phyloP scores from a whole-genome alignment of 345 rosid genomes.

The Euphorbia lathyris region DNA sequence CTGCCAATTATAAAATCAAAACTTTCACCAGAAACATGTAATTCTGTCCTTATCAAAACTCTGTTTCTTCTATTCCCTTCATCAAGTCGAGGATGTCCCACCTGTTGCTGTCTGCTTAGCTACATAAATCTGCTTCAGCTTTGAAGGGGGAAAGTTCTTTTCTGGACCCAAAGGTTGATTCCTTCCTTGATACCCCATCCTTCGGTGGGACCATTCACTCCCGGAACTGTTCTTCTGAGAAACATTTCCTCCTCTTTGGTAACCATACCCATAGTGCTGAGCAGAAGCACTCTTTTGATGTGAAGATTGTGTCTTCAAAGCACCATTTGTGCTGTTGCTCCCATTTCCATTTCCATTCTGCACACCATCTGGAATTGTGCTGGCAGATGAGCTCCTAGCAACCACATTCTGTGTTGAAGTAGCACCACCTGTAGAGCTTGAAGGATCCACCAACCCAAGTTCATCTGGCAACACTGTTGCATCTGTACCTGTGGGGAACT shows the following conservation, averaged over 20 bases:
- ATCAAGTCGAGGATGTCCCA: slow-evolving; percentile 30
- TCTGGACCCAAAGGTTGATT: slow-evolving; percentile 58
- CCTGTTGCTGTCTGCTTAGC: slow-evolving; percentile 70
- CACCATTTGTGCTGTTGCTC: slow-evolving; percentile 26
- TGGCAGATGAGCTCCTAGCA: slow-evolving; percentile 39
- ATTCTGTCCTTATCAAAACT: slow-evolving; percentile 5
- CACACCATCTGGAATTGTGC: slow-evolving; percentile 23
- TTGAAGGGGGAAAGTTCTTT: slow-evolving; percentile 53
- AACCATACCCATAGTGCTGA: slow-evolving; percentile 39
- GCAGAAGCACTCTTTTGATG: slow-evolving; percentile 48
- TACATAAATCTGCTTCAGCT: slow-evolving; percentile 89
- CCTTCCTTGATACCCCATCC: slow-evolving; percentile 72
- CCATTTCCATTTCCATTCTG: slow-evolving; percentile 30
- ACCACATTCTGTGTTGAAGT: slow-evolving; percentile 33
- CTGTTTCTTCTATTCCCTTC: no score
- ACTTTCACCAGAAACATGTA: slow-evolving; percentile 8
- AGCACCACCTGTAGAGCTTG: slow-evolving; percentile 39
- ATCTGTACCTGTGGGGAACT: slow-evolving; percentile 31
- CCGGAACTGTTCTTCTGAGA: slow-evolving; percentile 46
- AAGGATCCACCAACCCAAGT: slow-evolving; percentile 54
- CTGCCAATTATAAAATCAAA: slow-evolving; percentile 5
- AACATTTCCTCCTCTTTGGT: slow-evolving; percentile 41
- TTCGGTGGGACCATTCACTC: slow-evolving; percentile 51
- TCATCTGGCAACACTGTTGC: slow-evolving; percentile 53
- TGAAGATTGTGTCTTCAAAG: slow-evolving; percentile 41